Base-by-base conservation (phyloP, 345 rosid species). In the Rhodomyrtus tomentosa region DNA sequence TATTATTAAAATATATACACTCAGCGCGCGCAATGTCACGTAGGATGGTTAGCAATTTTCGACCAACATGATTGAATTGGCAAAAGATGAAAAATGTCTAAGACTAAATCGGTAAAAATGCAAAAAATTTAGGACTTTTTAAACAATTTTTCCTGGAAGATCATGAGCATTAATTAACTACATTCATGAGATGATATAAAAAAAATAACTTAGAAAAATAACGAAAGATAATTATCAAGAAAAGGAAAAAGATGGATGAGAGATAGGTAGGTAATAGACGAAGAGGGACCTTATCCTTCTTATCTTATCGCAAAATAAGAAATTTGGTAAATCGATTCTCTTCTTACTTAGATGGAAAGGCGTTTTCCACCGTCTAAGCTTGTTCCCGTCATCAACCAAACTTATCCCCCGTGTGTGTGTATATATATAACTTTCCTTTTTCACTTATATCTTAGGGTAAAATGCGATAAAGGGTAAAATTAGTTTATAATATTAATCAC, bases 31-130 rank as follows among this genome's bases (percentile, higher is more conserved):
- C n/a, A n/a, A n/a, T n/a, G n/a, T n/a, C n/a, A n/a, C 10, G 10
- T 45, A 45, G 48, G 48, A 45, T 45, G 48, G 9, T 45, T 3
- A 48, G 11, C 11, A 11, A 48, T 48, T 1, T 48, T 48, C 11
- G 3, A 48, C 11, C 10, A 48, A 48, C 1, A 48, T 1, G 49
- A 48, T 10, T 48, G 49, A 48, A 48, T 48, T 48, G 49, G 11
- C 49, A 8, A 48, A 8, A 48, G 1, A 3, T 9, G 2, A 48
- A 48, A 48, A 48, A 9, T n/a, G 49, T 48, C 10, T 48, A 48
- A 0, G 49, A 48, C 9, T 48, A 5, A 38, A 38, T 38, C 49
- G 10, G 10, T 1, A 48, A 1, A 2, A 0, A 0, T n/a, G n/a
- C n/a, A 48, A 48, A 48, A 48, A 1, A 11, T 48, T 48, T 48